Percentiles rank a stretch among this genome's conserved stretches.
Conservation (phyloP, 768 basidiomycete species). For the Suillus decipiens region DNA sequence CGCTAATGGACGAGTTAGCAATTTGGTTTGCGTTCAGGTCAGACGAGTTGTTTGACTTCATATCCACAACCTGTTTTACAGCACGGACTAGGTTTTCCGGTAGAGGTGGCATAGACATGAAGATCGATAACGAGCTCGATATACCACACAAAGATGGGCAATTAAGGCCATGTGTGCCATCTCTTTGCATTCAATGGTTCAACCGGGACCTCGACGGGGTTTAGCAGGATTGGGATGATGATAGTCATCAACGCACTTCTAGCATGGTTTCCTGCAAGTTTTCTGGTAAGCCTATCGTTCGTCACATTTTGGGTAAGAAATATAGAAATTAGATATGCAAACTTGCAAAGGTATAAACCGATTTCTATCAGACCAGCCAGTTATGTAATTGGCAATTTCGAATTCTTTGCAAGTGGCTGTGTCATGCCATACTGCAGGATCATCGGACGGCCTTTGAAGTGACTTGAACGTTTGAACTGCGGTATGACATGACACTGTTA, state of each 20-base stretch:
- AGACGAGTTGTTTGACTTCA: constrained; percentile 9
- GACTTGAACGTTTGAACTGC: background rate
- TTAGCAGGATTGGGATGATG: background rate
- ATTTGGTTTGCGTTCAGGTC: constrained; percentile 16
- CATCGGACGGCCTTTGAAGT: background rate
- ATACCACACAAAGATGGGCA: background rate
- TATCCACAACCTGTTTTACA: constrained; percentile 16
- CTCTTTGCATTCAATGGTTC: background rate
- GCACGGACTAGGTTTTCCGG: constrained; percentile 6
- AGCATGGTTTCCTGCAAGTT: too few species aligned
- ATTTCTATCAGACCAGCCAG: too few species aligned
- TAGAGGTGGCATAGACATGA: constrained; percentile 19
- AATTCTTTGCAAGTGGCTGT: background rate
- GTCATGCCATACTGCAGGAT: background rate
- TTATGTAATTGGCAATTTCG: too few species aligned
- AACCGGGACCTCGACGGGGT: too few species aligned
- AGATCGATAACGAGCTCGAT: background rate
- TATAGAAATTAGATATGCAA: background rate
- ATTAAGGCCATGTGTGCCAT: background rate
- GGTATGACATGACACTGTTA: background rate
- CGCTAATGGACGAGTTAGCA: constrained; percentile 42
- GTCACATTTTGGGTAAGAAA: background rate
- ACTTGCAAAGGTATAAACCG: background rate
- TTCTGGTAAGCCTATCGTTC: background rate
- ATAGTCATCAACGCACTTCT: background rate